Conservation (phyloP, 352 stramenopile species). For the Pythium periplocum region DNA sequence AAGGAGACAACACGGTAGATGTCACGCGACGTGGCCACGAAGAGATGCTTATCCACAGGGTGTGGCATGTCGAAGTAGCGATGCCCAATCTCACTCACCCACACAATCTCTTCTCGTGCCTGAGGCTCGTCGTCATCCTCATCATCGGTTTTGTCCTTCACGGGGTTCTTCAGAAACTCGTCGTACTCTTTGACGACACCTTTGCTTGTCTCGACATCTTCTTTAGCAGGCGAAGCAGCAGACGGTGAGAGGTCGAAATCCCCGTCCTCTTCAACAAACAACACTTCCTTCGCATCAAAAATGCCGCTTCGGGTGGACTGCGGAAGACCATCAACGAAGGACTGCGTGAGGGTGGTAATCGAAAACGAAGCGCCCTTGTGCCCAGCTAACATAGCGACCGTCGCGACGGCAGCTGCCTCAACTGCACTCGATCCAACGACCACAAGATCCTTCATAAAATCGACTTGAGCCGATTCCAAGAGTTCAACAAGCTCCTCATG, state of each 20-base stretch:
- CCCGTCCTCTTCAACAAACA: constrained; percentile 39
- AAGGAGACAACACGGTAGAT: constrained; percentile 81
- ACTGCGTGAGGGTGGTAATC: constrained; percentile 29
- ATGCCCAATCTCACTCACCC: constrained; percentile 34
- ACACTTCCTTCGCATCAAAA: constrained; percentile 33
- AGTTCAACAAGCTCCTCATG: constrained; percentile 30
- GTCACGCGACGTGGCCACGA: constrained; percentile 53
- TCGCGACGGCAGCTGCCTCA: constrained; percentile 63
- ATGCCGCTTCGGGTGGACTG: constrained; percentile 32
- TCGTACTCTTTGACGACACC: constrained; percentile 37
- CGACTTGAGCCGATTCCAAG: constrained; percentile 36
- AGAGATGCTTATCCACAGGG: constrained; percentile 57
- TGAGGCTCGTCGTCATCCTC: constrained; percentile 17
- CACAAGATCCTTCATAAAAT: constrained; percentile 28
- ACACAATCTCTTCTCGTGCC: constrained; percentile 37
- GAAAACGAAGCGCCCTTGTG: constrained; percentile 32
- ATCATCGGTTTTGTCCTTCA: constrained; percentile 13
- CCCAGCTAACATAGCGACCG: constrained; percentile 37
- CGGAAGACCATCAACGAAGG: constrained; percentile 31
- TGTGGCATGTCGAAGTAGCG: constrained; percentile 82
- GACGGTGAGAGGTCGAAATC: constrained; percentile 56
- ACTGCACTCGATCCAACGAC: constrained; percentile 37
- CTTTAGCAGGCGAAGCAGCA: background rate
- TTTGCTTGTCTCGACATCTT: background rate
- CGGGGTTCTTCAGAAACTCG: constrained; percentile 29